Conservation (phyloP, 768 basidiomycete species). For the Trametes villosa region DNA sequence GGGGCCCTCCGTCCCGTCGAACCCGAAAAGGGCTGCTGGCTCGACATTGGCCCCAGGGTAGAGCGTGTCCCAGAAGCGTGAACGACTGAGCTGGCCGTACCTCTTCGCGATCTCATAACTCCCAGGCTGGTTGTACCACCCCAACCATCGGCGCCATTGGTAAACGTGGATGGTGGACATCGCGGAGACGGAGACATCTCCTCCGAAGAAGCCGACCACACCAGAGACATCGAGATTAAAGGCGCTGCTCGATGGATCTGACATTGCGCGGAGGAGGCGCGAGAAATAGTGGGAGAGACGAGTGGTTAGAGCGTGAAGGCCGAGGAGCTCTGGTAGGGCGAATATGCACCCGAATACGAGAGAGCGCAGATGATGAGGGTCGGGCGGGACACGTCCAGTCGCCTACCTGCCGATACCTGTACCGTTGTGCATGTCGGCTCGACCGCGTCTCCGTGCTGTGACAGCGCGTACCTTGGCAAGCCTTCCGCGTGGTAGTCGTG, state of each 20-base stretch:
- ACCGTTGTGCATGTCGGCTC: too few species aligned
- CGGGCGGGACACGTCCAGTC: too few species aligned
- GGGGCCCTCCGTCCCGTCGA: conserved; percentile 14
- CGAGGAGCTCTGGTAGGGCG: too few species aligned
- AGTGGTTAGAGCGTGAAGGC: neutral
- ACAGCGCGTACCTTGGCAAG: too few species aligned
- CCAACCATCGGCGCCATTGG: conserved; percentile 17
- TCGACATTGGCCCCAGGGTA: conserved; percentile 21
- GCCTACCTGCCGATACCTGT: too few species aligned
- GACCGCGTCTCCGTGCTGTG: too few species aligned
- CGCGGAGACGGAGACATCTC: conserved; percentile 19
- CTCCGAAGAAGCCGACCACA: conserved; percentile 19
- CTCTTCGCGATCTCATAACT: conserved; percentile 24
- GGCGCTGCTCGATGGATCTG: neutral
- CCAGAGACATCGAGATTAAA: conserved; percentile 23
- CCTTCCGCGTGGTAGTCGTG: too few species aligned
- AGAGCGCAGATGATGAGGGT: too few species aligned
- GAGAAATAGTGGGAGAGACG: neutral
- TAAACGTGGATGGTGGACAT: conserved; percentile 22
- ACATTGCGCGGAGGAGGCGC: neutral
- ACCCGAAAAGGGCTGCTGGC: conserved; percentile 19
- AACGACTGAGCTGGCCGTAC: conserved; percentile 18
- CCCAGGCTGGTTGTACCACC: conserved; percentile 22
- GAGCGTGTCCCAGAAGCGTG: conserved; percentile 23
- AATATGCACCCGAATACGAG: too few species aligned